phyloP scores from a whole-genome alignment of 169 alveolate genomes.

The Cryptosporidium xiaoi region DNA sequence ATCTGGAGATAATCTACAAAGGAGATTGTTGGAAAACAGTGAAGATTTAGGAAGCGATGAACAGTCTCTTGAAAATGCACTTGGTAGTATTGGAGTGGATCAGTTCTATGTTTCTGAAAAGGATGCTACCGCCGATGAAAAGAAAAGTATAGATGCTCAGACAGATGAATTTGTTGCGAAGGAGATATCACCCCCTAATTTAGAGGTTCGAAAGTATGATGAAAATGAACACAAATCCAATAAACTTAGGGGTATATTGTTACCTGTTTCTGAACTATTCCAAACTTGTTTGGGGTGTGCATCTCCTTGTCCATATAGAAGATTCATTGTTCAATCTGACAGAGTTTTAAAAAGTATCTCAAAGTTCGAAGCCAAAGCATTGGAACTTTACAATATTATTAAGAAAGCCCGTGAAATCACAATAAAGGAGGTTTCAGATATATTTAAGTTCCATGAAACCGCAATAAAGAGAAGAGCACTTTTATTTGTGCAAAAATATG shows the following conservation, averaged over 20 bases:
- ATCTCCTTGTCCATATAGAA: conserved; percentile 40
- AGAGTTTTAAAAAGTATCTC: conserved; percentile 37
- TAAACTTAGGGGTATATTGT: conserved; percentile 49
- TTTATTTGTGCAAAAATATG: conserved; percentile 47
- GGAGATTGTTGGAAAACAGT: too few relatives aligned
- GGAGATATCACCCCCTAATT: too few relatives aligned
- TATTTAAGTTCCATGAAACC: conserved; percentile 30
- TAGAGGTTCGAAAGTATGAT: neutral
- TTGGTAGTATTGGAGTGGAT: too few relatives aligned
- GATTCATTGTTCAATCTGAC: conserved; percentile 53
- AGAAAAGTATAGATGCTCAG: too few relatives aligned
- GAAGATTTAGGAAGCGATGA: too few relatives aligned
- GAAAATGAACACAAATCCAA: conserved; percentile 4
- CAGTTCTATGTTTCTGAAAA: too few relatives aligned
- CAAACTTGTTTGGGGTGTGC: conserved; percentile 60
- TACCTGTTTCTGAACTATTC: conserved; percentile 44
- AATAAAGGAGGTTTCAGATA: conserved; percentile 49
- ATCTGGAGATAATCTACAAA: too few relatives aligned
- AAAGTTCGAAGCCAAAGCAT: conserved; percentile 26
- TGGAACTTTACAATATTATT: conserved; percentile 34
- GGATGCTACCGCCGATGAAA: too few relatives aligned
- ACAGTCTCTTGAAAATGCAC: too few relatives aligned
- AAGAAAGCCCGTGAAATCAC: conserved; percentile 62
- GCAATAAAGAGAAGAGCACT: conserved; percentile 59
- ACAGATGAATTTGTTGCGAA: too few relatives aligned